These are phyloP conservation scores for Zea mays DNA, from an alignment of 176 grass and related monocot genomes.

Conservation along the genomic window Zm-B73-REFERENCE-NAM-5.0 NC_050103.1:172219001-172219500, in stretches of 20 bases:
- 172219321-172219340: constrained; percentile 83
- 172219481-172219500: constrained; percentile 36
- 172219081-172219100: constrained; percentile 95
- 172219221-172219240: constrained; percentile 98
- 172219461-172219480: constrained; percentile 64
- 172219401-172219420: constrained; percentile 53
- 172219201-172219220: constrained; percentile 76
- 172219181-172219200: constrained; percentile 87
- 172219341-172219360: constrained; percentile 69
- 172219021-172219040: constrained; percentile 97
- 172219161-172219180: constrained; percentile 92
- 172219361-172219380: constrained; percentile 84
- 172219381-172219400: constrained; percentile 58
- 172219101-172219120: constrained; percentile 78
- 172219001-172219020: constrained; percentile 84
- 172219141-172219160: constrained; percentile 73
- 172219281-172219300: constrained; percentile 93
- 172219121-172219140: constrained; percentile 65
- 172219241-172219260: constrained; percentile 90
- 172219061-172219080: constrained; percentile 91
- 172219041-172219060: constrained; percentile 80
- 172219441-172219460: constrained; percentile 50
- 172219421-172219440: constrained; percentile 12
- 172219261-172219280: constrained; percentile 98
- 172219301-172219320: constrained; percentile 76